Evolutionary conservation across 1,139 yeast genomes (phyloP).

Genomic region (Groenewaldozyma auringiensis): DNA sequence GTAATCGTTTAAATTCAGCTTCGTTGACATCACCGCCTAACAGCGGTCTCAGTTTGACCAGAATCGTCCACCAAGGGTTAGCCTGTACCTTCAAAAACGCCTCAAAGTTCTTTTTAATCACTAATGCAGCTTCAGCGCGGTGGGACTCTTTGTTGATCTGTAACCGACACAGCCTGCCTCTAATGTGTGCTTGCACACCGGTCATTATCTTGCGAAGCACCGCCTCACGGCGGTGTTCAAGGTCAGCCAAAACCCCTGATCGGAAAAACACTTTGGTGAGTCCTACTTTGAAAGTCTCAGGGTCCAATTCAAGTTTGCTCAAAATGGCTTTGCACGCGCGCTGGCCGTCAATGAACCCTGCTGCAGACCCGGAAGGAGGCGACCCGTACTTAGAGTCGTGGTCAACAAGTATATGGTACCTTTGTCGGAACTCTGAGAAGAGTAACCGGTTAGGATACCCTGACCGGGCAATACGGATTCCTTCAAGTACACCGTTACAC

Average conservation of each 20-base stretch:
- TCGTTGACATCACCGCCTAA: slow-evolving; percentile 57
- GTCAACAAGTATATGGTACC: slow-evolving; percentile 61
- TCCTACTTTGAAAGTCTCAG: slow-evolving; percentile 67
- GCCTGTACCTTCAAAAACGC: slow-evolving; percentile 45
- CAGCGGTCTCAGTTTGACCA: slow-evolving; percentile 67
- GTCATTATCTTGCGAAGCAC: slow-evolving; percentile 51
- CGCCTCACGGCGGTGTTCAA: slow-evolving; percentile 72
- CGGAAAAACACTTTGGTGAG: slow-evolving; percentile 88
- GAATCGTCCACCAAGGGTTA: slow-evolving; percentile 78
- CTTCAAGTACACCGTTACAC: slow-evolving; percentile 97
- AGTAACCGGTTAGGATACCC: slow-evolving; percentile 93
- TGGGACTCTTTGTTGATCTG: slow-evolving; percentile 44
- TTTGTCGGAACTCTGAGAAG: slow-evolving; percentile 67
- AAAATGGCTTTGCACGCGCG: slow-evolving; percentile 65
- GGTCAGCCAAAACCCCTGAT: slow-evolving; percentile 90
- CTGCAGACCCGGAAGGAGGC: slow-evolving; percentile 33
- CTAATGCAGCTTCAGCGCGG: slow-evolving; percentile 63
- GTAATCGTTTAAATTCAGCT: slow-evolving; percentile 52
- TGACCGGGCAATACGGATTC: slow-evolving; percentile 92
- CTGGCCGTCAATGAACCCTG: slow-evolving; percentile 39
- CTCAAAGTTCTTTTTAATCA: slow-evolving; percentile 56
- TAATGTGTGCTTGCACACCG: slow-evolving; percentile 55
- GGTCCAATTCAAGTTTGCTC: slow-evolving; percentile 52
- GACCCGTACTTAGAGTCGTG: background rate
- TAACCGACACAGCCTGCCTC: slow-evolving; percentile 59